Evolutionary conservation across 495 filamentous ascomycete species (phyloP), one percentile per base, ranked within the genome.

Genomic region (Sordaria brevicollis): DNA sequence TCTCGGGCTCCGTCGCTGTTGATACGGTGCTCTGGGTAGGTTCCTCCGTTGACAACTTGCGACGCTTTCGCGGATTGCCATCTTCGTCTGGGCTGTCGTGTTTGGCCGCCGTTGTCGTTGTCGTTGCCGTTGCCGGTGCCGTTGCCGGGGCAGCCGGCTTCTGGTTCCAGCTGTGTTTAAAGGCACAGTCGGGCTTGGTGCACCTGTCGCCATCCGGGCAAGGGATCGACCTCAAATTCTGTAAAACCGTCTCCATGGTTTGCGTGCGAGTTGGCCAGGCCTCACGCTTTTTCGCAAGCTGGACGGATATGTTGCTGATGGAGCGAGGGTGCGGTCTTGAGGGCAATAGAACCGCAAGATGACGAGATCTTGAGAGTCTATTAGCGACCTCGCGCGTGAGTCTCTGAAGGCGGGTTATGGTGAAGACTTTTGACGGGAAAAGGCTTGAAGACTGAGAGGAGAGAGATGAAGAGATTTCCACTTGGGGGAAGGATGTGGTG

Each of bases 231-330:
- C 85, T 88, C 78, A 93, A 91, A 35, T 89, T 79, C 4, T 87
- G 87, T 13, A 90, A 82, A 6, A 90, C 80, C 15, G 85, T 80
- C 73, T 92, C 91, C 91, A 93, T 93, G 6, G 72, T 36, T 57
- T 71, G 39, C n/a, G 31, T 35, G 35, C 39, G 70, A 31, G 65
- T 35, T 65, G 70, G 67, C 72, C 71, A 74, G 13, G 49, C 25
- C 17, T 62, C 5, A 62, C 11, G 11, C 25, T 62, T 62, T 62
- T n/a, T n/a, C n/a, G 70, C 6, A 0, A 10, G 49, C 49, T 62
- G 49, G 49, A 62, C 8, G 17, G 49, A 62, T 29, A 25, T 62
- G 13, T 62, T 31, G 49, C 49, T 62, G 25, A 62, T 8, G 25
- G 2, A 62, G 49, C 49, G 49, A 33, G 8, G 17, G 1, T 3